Conservation (phyloP, 139 green algal species). For the Diplosphaera chodatii region DNA sequence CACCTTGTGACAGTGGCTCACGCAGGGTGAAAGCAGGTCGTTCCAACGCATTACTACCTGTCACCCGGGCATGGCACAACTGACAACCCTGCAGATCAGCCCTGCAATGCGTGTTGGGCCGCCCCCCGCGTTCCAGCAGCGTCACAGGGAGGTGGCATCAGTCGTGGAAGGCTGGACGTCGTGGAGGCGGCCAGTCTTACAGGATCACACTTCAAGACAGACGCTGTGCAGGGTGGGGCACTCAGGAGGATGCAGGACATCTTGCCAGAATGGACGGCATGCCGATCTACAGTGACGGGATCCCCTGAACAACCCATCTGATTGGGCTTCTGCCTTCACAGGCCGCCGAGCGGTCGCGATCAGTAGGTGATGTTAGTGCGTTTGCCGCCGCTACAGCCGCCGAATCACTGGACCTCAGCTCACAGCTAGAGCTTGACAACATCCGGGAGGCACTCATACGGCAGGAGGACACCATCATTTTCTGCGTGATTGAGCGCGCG, state of each 20-base stretch:
- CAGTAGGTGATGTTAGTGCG: not conserved
- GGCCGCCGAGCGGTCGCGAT: no score
- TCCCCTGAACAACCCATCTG: no score
- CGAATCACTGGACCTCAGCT: constrained; percentile 33
- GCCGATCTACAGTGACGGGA: no score
- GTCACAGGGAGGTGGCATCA: not conserved
- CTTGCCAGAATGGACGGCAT: no score
- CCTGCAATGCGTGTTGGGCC: not conserved
- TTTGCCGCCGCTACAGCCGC: not conserved
- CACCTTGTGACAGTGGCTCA: no score
- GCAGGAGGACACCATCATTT: constrained; percentile 98
- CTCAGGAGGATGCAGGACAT: no score
- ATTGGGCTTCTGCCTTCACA: no score
- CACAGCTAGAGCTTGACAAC: constrained; percentile 60
- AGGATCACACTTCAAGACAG: not conserved
- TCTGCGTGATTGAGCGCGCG: constrained; percentile 86
- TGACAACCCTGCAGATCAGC: not conserved
- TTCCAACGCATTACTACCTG: no score
- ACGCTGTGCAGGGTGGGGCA: no score
- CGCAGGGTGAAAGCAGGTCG: no score
- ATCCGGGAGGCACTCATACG: constrained; percentile 78
- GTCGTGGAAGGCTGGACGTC: not conserved
- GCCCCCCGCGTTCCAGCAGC: not conserved
- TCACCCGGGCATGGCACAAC: not conserved
- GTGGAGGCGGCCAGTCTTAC: not conserved